Percentiles rank a stretch among this genome's conserved stretches.
Evolutionary conservation across 164 flowering plant species (phyloP).

Genomic region (Nymphaea colorata): DNA sequence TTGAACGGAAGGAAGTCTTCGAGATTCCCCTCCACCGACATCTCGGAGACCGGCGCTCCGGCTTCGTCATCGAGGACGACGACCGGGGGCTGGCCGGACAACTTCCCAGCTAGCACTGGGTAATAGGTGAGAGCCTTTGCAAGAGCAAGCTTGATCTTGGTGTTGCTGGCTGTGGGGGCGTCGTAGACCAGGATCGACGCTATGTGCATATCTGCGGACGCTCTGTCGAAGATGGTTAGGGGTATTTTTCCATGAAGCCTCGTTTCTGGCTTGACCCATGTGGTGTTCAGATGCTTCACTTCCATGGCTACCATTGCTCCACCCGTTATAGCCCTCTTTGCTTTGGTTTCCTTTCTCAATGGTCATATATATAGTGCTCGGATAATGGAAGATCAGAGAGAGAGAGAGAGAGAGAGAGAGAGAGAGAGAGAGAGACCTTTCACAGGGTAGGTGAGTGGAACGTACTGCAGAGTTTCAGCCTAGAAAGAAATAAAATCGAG

Average conservation of each 20-base stretch:
- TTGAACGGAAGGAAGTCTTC: background rate
- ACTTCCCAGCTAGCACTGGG: slow-evolving; percentile 1
- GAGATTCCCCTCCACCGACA: background rate
- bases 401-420: too few relatives aligned
- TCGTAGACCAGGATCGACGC: background rate
- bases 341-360: too few relatives aligned
- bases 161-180: slow-evolving; percentile 2
- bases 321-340: too few relatives aligned
- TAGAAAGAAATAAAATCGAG: too few relatives aligned
- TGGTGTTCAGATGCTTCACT: background rate
- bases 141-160: background rate
- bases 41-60: slow-evolving; percentile 1
- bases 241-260: background rate
- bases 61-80: slow-evolving; percentile 1
- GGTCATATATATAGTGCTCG: too few relatives aligned
- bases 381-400: too few relatives aligned
- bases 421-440: too few relatives aligned
- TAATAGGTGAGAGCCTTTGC: background rate
- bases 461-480: too few relatives aligned
- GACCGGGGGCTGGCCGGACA: background rate
- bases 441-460: too few relatives aligned
- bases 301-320: background rate
- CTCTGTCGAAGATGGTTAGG: slow-evolving; percentile 9
- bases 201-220: slow-evolving; percentile 1
- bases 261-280: background rate